A percentile compares a stretch with the other conserved stretches of the same genome.
phyloP scores from a whole-genome alignment of 2,329 filamentous ascomycete genomes.

The Fusarium sororula region DNA sequence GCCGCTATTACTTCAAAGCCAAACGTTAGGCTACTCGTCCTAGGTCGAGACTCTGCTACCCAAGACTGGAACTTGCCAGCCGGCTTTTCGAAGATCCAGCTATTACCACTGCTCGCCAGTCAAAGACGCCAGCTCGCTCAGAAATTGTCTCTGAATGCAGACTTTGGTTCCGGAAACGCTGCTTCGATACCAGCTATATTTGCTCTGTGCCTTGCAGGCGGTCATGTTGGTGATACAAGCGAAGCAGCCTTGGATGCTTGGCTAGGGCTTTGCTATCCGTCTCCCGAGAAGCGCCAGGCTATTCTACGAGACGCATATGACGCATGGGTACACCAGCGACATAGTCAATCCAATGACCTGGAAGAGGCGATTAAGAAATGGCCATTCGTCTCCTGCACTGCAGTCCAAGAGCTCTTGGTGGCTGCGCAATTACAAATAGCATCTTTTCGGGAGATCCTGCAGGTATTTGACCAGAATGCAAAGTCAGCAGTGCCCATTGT shows the following conservation, averaged over 20 bases:
- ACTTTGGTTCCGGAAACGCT: neutral
- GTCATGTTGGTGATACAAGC: neutral
- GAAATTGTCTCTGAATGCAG: neutral
- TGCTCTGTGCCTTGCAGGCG: neutral
- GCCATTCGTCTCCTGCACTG: neutral
- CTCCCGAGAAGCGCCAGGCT: neutral
- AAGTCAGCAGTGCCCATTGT: neutral
- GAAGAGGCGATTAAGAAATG: accelerated
- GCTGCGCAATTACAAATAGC: neutral
- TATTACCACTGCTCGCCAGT: neutral
- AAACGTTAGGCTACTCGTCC: neutral
- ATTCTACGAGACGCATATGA: neutral
- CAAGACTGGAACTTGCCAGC: neutral
- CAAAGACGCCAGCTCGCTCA: neutral
- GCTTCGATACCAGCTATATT: neutral
- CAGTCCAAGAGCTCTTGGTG: neutral
- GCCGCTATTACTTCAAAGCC: neutral
- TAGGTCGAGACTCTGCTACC: neutral
- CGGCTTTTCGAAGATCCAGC: neutral
- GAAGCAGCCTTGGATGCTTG: neutral
- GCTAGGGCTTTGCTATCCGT: neutral
- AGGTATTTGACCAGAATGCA: neutral
- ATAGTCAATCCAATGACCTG: accelerated
- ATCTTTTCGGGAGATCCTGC: neutral
- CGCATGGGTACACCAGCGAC: neutral